Evolutionary conservation across 2,329 filamentous ascomycete species (phyloP), one percentile per base, ranked within the genome.

Genomic region (Fusarium stilboides): DNA sequence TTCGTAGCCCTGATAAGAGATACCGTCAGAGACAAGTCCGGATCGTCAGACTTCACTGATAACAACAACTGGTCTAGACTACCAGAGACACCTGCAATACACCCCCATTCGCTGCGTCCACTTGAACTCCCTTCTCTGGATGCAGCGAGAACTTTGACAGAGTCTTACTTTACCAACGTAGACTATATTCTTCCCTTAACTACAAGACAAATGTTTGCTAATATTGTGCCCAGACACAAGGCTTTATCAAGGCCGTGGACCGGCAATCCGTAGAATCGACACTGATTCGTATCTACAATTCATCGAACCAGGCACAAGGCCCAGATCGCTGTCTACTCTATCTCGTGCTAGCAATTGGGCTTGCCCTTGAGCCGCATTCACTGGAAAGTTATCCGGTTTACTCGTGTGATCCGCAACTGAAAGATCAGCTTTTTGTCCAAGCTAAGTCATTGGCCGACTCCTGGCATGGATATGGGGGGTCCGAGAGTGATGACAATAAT

Each of bases 401-500:
- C 20, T 80, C 78, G 7, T 82, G 84, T 34, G 79, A 82, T 31
- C 75, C 81, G 3, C 85, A 87, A 65, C 82, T 85, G 67, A 87
- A 88, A n/a, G 89, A 91, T 67, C 77, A 87, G 13, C 90, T 91
- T 74, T 92, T 89, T 71, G 79, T 84, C 17, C 88, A 85, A 65
- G 89, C 89, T 7, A 88, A 86, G 67, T 81, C 80, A 42, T 78
- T 90, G 17, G 79, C 79, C 45, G 78, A 80, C 2, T 75, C 80
- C 1, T 76, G 20, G 8, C 45, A 51, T 31, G n/a, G 53, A 20
- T 36, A 36, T 13, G 49, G 36, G 36, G 44, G 42, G 20, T 20
- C 40, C 14, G 42, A 52, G 17, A 26, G 22, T 47, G 88, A 91
- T 71, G 86, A 90, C 70, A 86, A 85, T 22, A 86, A 89, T 57